Base-by-base conservation (phyloP, 2,329 filamentous ascomycete species). In the Nothomitra cinnamomea region DNA sequence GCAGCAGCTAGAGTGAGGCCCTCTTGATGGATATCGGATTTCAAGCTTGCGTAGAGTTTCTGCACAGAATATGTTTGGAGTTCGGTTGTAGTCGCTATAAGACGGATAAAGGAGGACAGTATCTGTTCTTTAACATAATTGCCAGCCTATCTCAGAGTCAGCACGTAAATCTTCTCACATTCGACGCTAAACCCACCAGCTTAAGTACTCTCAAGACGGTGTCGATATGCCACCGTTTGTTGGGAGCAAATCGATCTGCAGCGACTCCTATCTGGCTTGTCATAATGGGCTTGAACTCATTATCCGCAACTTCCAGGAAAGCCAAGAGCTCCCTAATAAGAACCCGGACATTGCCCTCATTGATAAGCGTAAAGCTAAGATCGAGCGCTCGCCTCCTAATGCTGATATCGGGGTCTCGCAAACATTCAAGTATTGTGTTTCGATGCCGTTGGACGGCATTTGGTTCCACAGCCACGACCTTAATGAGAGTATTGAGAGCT, bases 41-140 rank as follows among this genome's bases (percentile, higher is more conserved):
- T 95, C 54, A 98, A 72, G 57, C 85, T 85, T 19, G 82, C 75
- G 66, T 95, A 98, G 5, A 98, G 74, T 67, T 96, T 98, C 64
- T 95, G 92, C 3, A 90, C 90, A 1, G 88, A 89, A 64, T 98
- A 98, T 0, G 89, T 95, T 67, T 98, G 92, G 40, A 96, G 73
- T 61, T 98, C 92, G 0, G 89, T 83, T 0, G 88, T 94, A 0
- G 90, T 96, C 13, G 92, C 92, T 58, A 98, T 90, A 1, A 98
- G 78, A 50, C 94, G 85, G 56, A 98, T 85, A 64, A 98, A 96
- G 0, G 92, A 96, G 0, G 92, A 95, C 55, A 98, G 70, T 56
- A 98, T 98, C 61, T 94, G 92, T 66, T 98, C 92, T 67, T 95
- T 96, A 60, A 98, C 89, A 63, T 92, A 95, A 68, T 94, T 95